phyloP scores from a whole-genome alignment of 2,329 filamentous ascomycete genomes.

The Tolypocladium sp. region DNA sequence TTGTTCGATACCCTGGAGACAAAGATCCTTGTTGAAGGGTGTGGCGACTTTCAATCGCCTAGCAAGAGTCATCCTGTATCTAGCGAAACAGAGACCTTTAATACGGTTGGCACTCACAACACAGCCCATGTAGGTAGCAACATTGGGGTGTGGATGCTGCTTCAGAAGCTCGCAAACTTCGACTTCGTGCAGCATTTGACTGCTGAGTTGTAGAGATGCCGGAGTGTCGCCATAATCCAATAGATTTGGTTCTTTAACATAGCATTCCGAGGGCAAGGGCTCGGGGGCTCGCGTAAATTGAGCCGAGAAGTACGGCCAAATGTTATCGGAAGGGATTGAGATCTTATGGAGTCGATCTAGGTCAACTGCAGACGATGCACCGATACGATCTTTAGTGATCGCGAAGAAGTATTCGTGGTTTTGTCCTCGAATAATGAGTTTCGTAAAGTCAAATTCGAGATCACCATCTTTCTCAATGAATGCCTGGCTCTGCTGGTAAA shows the following conservation, averaged over 20 bases:
- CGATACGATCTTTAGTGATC: background rate
- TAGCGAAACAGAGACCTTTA: slow-evolving; percentile 6
- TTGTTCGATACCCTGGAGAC: slow-evolving; percentile 6
- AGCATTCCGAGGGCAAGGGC: background rate
- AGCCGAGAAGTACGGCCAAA: background rate
- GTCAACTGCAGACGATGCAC: background rate
- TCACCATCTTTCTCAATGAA: slow-evolving; percentile 1
- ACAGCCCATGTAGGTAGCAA: slow-evolving; percentile 10
- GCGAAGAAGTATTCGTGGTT: slow-evolving; percentile 2
- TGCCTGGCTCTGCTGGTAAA: background rate
- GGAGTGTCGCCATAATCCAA: background rate
- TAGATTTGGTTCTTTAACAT: background rate
- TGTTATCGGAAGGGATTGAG: background rate
- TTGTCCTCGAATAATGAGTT: background rate
- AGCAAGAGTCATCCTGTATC: slow-evolving; percentile 4
- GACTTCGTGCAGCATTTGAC: slow-evolving; percentile 5
- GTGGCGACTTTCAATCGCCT: slow-evolving; percentile 1
- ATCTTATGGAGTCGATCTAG: background rate
- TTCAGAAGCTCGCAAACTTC: slow-evolving; percentile 7
- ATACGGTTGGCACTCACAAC: slow-evolving; percentile 4
- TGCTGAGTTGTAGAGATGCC: background rate
- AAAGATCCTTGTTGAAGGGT: background rate
- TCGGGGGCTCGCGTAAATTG: background rate
- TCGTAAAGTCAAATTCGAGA: slow-evolving; percentile 1
- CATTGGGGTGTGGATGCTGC: slow-evolving; percentile 8